These are phyloP conservation scores for Sporothrix sp. DNA, from an alignment of 2,329 filamentous ascomycete species.

Conservation along the genomic window DNA sequence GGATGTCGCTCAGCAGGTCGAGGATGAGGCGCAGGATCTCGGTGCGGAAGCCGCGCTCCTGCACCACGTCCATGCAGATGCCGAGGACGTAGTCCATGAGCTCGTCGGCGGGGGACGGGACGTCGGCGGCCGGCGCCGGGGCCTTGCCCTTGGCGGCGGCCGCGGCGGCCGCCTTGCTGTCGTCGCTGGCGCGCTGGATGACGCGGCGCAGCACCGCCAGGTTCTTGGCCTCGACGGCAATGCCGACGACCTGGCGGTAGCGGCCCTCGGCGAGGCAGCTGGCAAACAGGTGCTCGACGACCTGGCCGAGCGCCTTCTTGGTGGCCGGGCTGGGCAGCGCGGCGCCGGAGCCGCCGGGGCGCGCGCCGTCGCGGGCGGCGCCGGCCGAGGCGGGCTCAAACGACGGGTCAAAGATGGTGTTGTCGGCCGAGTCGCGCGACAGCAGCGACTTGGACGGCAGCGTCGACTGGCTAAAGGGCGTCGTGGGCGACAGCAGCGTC, in stretches of 20 bases:
- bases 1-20: conserved; percentile 88
- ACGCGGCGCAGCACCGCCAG: conserved; percentile 76
- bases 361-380: conserved; percentile 33
- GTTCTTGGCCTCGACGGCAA: conserved; percentile 90
- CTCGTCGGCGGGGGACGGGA: conserved; percentile 64
- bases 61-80: conserved; percentile 96
- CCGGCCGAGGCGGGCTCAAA: conserved; percentile 41
- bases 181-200: conserved; percentile 80
- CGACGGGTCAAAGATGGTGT: conserved; percentile 50
- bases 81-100: conserved; percentile 93
- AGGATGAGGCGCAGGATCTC: conserved; percentile 86
- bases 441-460: conserved; percentile 89
- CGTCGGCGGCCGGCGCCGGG: conserved; percentile 20
- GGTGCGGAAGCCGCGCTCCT: conserved; percentile 75
- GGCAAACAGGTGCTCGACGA: conserved; percentile 86
- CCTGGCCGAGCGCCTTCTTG: conserved; percentile 66
- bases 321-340: conserved; percentile 60
- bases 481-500: conserved; percentile 74
- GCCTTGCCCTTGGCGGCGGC: conserved; percentile 34
- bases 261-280: conserved; percentile 76
- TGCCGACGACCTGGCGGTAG: conserved; percentile 93
- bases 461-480: conserved; percentile 88
- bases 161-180: conserved; percentile 60
- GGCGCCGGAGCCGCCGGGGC: conserved; percentile 50
- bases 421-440: conserved; percentile 66